Base-by-base conservation (phyloP, 2,329 filamentous ascomycete species). In the Zopfia rhizophila region DNA sequence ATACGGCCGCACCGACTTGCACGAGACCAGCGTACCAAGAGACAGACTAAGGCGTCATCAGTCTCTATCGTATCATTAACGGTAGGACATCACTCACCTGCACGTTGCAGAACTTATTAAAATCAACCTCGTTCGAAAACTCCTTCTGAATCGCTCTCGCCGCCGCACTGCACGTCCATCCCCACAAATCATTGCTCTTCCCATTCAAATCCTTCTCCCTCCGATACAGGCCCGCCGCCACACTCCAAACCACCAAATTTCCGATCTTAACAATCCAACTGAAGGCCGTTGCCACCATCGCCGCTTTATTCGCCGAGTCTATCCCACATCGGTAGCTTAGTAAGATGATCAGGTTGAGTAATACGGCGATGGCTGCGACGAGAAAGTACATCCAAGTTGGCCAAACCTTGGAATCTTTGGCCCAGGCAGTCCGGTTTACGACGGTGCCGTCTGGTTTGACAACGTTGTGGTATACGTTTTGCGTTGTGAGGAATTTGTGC, bases 301-400 rank as follows among this genome's bases (percentile, higher is more conserved):
- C 63, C 2, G 58, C 63, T 4, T 47, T 39, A 33, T 75, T 75
- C n/a, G 72, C 72, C 4, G 47, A 41, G 13, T 62, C 46, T 1
- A 73, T 45, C 13, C 68, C 60, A 13, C 45, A 44, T 16, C 38
- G 42, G 48, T 76, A 76, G 3, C 53, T 49, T 11, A 73, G 38
- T 12, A 76, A 22, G 16, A 73, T 69, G 24, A 45, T 35, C 21
- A 68, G 31, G 49, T 76, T 68, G 41, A 75, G 57, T 0, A 73
- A 1, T 11, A 67, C 50, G 0, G 70, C 69, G 1, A 65, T 32
- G 13, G 46, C 48, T 0, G 72, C 63, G 13, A 73, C 55, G 39
- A 31, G 49, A 44, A 72, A 67, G 58, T 75, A 75, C 58, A 72
- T 66, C 51, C 65, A 74, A 3, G 71, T 75, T 3, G 73, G 73